These are phyloP conservation scores for Caloboletus firmus DNA, from an alignment of 1,284 basidiomycete species.

Conservation along the genomic window DNA sequence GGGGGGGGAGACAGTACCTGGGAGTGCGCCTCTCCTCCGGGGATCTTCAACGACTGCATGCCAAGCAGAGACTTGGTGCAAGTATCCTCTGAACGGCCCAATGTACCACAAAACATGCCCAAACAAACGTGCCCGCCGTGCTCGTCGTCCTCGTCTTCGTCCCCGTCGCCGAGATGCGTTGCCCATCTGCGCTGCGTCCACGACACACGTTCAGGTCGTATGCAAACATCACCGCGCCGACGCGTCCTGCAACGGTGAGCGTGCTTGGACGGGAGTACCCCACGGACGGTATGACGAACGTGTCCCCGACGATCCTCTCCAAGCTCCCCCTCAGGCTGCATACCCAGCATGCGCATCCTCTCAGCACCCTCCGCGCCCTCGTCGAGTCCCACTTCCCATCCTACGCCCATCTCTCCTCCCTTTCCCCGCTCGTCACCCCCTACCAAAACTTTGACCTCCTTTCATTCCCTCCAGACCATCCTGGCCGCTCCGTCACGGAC, in stretches of 20 bases:
- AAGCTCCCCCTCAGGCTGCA: conserved; percentile 76
- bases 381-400: conserved; percentile 83
- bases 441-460: conserved; percentile 97
- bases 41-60: conserved; percentile 25
- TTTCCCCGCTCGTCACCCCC: conserved; percentile 88
- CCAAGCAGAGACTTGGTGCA: neutral
- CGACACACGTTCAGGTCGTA: conserved; percentile 13
- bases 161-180: conserved; percentile 19
- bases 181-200: conserved; percentile 9
- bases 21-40: conserved; percentile 5
- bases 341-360: conserved; percentile 76
- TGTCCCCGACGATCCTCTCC: conserved; percentile 80
- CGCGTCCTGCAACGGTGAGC: conserved; percentile 27
- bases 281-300: conserved; percentile 81
- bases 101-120: conserved; percentile 18
- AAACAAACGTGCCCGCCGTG: conserved; percentile 22
- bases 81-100: neutral
- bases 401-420: conserved; percentile 67
- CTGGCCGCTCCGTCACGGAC: conserved; percentile 87
- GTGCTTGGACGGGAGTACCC: conserved; percentile 64
- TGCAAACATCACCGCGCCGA: conserved; percentile 25
- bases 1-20: conserved; percentile 24
- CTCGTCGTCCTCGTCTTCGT: neutral
- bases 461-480: conserved; percentile 91
- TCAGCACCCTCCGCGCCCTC: conserved; percentile 80